Conservation (phyloP, 495 filamentous ascomycete genomes). For the Daldinia grandis region DNA sequence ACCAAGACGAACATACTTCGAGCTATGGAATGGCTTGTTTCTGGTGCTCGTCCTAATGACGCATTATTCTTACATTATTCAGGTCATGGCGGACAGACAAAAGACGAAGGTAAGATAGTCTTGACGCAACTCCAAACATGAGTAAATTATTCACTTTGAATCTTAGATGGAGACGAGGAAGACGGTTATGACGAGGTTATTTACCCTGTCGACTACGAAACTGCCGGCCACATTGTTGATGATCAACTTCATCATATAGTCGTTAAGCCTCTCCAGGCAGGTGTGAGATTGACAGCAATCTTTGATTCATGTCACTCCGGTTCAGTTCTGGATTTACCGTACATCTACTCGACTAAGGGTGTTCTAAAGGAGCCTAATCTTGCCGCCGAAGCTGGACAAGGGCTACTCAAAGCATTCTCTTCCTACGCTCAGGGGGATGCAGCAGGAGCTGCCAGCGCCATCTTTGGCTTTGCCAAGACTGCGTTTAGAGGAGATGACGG, state of each 20-base stretch:
- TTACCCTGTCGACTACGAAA: conserved; percentile 92
- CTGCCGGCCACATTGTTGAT: conserved; percentile 92
- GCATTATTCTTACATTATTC: conserved; percentile 67
- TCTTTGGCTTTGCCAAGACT: conserved; percentile 85
- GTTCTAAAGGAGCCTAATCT: conserved; percentile 98
- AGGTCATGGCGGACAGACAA: conserved; percentile 62
- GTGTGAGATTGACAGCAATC: conserved; percentile 92
- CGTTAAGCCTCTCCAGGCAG: conserved; percentile 80
- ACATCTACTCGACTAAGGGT: conserved; percentile 93
- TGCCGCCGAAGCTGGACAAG: conserved; percentile 93
- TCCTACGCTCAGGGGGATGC: conserved; percentile 87
- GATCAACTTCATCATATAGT: conserved; percentile 95
- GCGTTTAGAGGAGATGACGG: conserved; percentile 86
- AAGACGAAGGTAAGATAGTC: conserved; percentile 42
- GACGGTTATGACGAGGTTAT: conserved; percentile 97
- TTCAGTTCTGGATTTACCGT: conserved; percentile 93
- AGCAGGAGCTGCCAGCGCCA: conserved; percentile 73
- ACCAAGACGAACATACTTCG: conserved; percentile 61
- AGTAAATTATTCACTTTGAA: not conserved
- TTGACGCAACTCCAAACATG: not conserved
- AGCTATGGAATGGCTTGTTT: conserved; percentile 59
- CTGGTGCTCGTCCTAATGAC: conserved; percentile 56
- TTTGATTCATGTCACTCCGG: conserved; percentile 99
- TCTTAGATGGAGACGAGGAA: conserved; percentile 75
- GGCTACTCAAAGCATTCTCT: conserved; percentile 82